A percentile compares a stretch with the other conserved stretches of the same genome.
Evolutionary conservation across 2,329 filamentous ascomycete genomes (phyloP).

Genomic region (Colletotrichum viniferum): DNA sequence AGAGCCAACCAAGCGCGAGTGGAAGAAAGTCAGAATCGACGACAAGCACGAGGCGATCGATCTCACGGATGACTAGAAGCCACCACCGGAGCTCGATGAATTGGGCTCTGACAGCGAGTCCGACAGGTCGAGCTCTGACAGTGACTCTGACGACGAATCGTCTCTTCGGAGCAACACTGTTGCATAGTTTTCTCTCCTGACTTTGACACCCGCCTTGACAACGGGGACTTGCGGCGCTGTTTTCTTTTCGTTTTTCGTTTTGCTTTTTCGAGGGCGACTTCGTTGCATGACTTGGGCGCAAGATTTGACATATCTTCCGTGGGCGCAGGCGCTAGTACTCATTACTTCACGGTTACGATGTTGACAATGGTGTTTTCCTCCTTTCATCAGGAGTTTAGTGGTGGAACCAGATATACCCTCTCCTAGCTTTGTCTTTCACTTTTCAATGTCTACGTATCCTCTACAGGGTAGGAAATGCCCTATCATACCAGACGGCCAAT

Average conservation of each 20-base stretch:
- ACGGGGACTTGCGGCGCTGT: neutral
- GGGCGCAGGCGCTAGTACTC: neutral
- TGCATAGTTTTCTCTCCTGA: neutral
- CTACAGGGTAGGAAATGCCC: neutral
- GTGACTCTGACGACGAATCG: neutral
- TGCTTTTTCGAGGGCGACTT: neutral
- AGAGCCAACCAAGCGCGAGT: conserved; percentile 10
- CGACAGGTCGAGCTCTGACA: neutral
- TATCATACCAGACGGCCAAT: neutral
- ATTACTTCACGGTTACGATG: neutral
- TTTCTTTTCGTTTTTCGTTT: neutral
- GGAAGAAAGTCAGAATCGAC: conserved; percentile 20
- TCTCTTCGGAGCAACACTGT: neutral
- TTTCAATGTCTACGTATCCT: neutral
- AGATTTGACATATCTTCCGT: neutral
- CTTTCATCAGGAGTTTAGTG: neutral
- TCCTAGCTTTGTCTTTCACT: neutral
- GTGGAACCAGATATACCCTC: conserved; percentile 4
- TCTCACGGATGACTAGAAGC: conserved; percentile 21
- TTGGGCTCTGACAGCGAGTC: neutral
- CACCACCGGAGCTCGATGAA: neutral
- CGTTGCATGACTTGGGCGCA: neutral
- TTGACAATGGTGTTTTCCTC: neutral
- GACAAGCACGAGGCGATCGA: conserved; percentile 14
- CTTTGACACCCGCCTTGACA: neutral